Conservation (phyloP, 441 rosid genomes). For the Eugenia klotzschiana region DNA sequence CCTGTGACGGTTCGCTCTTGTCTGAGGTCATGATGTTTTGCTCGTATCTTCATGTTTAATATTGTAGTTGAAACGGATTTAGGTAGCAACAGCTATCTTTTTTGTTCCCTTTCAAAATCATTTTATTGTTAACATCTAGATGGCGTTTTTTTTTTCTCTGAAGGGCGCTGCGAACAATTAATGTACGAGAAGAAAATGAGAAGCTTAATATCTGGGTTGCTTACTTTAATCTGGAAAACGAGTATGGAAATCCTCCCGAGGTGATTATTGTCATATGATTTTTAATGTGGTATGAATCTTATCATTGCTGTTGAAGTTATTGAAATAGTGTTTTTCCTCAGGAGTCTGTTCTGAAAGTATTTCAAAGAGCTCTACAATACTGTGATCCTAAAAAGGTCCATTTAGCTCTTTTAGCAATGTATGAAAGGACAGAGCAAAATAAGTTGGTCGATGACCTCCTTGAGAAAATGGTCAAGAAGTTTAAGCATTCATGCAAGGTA, state of each 20-base stretch:
- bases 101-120: not conserved
- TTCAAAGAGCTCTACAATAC: conserved; percentile 80
- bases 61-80: not conserved
- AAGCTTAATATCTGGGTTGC: conserved; percentile 94
- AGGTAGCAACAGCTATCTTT: not conserved
- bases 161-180: conserved; percentile 88
- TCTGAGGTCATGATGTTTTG: not conserved
- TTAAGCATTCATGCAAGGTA: conserved; percentile 94
- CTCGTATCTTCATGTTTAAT: not conserved
- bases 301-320: not conserved
- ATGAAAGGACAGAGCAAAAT: conserved; percentile 71
- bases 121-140: not conserved
- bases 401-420: conserved; percentile 70
- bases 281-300: not conserved
- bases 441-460: conserved; percentile 66
- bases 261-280: conserved; percentile 15
- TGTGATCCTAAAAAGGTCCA: conserved; percentile 79
- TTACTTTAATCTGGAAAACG: conserved; percentile 84
- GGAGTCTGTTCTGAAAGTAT: conserved; percentile 77
- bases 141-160: conserved; percentile 7
- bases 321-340: conserved; percentile 15
- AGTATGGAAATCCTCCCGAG: conserved; percentile 92
- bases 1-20: not conserved
- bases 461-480: conserved; percentile 67
- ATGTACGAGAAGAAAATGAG: conserved; percentile 82